Evolutionary conservation across 257 asterid species (phyloP).

Genomic region (Ehretia macrophylla): DNA sequence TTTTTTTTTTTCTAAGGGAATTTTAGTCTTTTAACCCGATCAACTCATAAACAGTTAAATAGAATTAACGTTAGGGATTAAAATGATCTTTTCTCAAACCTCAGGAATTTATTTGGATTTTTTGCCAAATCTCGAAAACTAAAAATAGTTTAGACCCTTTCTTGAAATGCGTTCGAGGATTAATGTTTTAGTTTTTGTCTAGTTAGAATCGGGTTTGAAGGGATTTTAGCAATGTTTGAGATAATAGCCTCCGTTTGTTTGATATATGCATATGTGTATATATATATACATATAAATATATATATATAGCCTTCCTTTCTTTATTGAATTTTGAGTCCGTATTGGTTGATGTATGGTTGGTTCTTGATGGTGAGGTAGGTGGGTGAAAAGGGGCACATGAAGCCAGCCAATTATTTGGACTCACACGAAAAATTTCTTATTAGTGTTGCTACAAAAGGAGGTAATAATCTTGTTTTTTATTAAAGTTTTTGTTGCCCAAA

Average conservation of each 20-base stretch:
- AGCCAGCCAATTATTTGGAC: constrained; percentile 58
- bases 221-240: background rate
- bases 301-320: background rate
- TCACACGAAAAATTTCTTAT: constrained; percentile 69
- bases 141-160: too few species aligned
- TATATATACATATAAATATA: too few species aligned
- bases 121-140: too few species aligned
- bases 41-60: too few species aligned
- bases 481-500: background rate
- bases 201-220: background rate
- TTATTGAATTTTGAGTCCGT: too few species aligned
- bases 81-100: too few species aligned
- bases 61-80: too few species aligned
- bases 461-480: constrained; percentile 31
- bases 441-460: constrained; percentile 95
- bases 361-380: constrained; percentile 39
- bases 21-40: too few species aligned
- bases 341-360: too few species aligned
- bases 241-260: background rate
- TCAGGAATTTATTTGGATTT: too few species aligned
- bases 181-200: background rate
- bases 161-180: background rate
- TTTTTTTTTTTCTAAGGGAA: too few species aligned
- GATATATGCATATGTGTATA: background rate
- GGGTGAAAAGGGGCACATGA: constrained; percentile 81